Evolutionary conservation across 768 basidiomycete genomes (phyloP).

Genomic region (Daedalea quercina): DNA sequence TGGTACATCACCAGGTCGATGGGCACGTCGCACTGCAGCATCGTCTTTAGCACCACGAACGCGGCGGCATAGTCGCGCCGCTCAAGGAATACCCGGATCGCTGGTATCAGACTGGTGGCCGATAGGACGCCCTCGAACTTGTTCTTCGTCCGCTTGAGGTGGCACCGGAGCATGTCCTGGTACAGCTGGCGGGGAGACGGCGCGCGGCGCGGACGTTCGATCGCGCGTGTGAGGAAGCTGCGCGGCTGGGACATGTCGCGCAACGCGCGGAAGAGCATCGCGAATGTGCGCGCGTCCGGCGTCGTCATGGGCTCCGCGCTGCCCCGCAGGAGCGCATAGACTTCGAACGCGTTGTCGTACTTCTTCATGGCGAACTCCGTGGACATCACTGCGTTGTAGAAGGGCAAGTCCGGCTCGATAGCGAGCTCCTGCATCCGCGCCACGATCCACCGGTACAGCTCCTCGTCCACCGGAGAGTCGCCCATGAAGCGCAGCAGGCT

Average conservation of each 20-base stretch:
- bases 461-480: constrained; percentile 24
- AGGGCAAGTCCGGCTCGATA: constrained; percentile 29
- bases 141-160: constrained; percentile 18
- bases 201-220: constrained; percentile 19
- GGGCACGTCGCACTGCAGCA: constrained; percentile 5
- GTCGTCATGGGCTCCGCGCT: constrained; percentile 25
- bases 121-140: constrained; percentile 6
- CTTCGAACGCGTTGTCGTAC: constrained; percentile 31
- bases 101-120: constrained; percentile 29
- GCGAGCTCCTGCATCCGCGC: constrained; percentile 32
- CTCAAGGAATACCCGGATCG: constrained; percentile 38
- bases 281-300: constrained; percentile 41
- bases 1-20: constrained; percentile 11
- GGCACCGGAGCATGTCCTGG: constrained; percentile 36
- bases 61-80: constrained; percentile 43
- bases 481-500: constrained; percentile 32
- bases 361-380: constrained; percentile 28
- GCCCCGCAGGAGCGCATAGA: constrained; percentile 35
- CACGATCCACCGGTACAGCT: constrained; percentile 23
- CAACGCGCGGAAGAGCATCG: constrained; percentile 32
- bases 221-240: constrained; percentile 7
- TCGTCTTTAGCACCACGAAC: constrained; percentile 29
- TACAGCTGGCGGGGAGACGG: constrained; percentile 36
- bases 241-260: constrained; percentile 12
- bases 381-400: constrained; percentile 46